Percentiles rank a stretch among this genome's conserved stretches.
Conservation (phyloP, 2,329 filamentous ascomycete species). For the Fusarium napiforme region DNA sequence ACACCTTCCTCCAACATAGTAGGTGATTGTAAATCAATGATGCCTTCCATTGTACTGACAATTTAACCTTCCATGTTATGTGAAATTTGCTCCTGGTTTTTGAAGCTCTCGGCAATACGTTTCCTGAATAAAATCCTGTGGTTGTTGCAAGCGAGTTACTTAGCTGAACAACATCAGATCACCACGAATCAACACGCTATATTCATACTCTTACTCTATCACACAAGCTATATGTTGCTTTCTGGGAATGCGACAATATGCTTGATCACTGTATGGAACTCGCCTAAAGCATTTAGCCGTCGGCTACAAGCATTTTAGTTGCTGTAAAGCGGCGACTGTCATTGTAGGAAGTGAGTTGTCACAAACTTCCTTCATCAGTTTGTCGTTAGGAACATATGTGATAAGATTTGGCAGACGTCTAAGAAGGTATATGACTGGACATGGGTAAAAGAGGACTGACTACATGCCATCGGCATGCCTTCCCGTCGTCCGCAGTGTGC, state of each 20-base stretch:
- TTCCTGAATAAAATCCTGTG: neutral
- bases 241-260: constrained; percentile 17
- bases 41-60: neutral
- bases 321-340: constrained; percentile 13
- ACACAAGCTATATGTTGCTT: neutral
- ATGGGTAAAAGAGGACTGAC: neutral
- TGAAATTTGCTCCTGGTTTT: neutral
- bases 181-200: constrained; percentile 3
- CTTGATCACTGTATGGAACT: constrained; percentile 28
- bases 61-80: neutral
- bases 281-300: constrained; percentile 16
- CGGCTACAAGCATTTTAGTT: constrained; percentile 18
- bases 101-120: neutral
- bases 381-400: neutral
- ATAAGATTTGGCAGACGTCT: neutral
- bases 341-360: constrained; percentile 18
- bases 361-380: neutral
- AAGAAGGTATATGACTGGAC: neutral
- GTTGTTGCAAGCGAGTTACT: neutral
- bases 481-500: neutral
- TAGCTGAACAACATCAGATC: constrained; percentile 16
- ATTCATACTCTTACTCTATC: neutral
- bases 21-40: neutral
- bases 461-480: constrained; percentile 12
- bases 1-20: neutral